Evolutionary conservation across 306 rosid species (phyloP).

Genomic region (Fagus crenata): DNA sequence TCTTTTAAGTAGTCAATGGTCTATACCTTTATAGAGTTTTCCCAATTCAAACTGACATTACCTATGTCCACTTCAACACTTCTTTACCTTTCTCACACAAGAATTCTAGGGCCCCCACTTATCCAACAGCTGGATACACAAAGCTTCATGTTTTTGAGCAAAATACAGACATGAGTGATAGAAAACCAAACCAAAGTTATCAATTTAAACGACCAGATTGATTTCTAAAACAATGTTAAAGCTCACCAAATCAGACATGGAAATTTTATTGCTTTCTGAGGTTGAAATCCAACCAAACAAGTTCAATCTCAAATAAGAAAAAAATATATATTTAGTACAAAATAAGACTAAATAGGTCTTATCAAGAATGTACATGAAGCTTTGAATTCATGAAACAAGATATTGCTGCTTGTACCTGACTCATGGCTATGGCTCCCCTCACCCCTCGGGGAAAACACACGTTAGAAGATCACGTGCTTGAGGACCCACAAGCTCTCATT

Average conservation of each 20-base stretch:
- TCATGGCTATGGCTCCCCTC: conserved; percentile 11
- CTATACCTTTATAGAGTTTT: conserved; percentile 15
- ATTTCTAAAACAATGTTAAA: not conserved
- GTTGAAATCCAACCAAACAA: not conserved
- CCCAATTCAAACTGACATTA: conserved; percentile 32
- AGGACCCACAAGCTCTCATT: conserved; percentile 33
- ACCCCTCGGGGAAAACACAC: too few species aligned
- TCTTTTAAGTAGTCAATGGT: not conserved
- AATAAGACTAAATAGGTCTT: not conserved
- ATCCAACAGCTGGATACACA: conserved; percentile 21
- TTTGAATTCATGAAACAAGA: conserved; percentile 8
- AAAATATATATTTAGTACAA: not conserved
- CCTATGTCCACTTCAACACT: conserved; percentile 25
- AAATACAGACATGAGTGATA: not conserved
- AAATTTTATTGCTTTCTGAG: not conserved
- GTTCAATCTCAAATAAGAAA: not conserved
- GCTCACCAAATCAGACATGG: not conserved
- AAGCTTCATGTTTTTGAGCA: not conserved
- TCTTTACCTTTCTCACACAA: conserved; percentile 7
- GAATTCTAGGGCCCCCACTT: conserved; percentile 32
- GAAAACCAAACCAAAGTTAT: not conserved
- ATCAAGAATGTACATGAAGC: not conserved
- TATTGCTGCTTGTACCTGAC: conserved; percentile 9
- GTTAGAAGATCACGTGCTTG: conserved; percentile 26
- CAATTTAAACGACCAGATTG: not conserved